Conservation (phyloP, 2,329 filamentous ascomycete genomes). For the Fonsecaea nubica region DNA sequence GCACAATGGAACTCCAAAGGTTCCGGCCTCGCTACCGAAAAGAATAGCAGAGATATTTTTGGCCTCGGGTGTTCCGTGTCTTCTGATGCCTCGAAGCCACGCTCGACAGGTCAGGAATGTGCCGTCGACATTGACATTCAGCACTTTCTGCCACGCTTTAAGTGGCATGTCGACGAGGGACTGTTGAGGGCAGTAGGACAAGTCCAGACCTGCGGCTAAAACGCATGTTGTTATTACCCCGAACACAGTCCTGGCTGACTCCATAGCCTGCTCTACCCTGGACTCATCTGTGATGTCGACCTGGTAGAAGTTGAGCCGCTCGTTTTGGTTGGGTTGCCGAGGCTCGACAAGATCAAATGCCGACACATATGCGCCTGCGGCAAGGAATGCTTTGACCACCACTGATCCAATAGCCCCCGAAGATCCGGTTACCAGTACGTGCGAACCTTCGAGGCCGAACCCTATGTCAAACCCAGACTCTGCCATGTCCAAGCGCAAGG, state of each 20-base stretch:
- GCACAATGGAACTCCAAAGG: slow-evolving; percentile 53
- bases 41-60: slow-evolving; percentile 53
- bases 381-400: slow-evolving; percentile 50
- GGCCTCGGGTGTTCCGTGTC: slow-evolving; percentile 31
- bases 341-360: slow-evolving; percentile 44
- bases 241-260: slow-evolving; percentile 43
- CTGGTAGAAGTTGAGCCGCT: slow-evolving; percentile 36
- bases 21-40: slow-evolving; percentile 55
- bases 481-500: slow-evolving; percentile 11
- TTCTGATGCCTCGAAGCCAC: slow-evolving; percentile 50
- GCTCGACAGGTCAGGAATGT: slow-evolving; percentile 53
- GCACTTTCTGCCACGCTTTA: slow-evolving; percentile 49
- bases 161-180: slow-evolving; percentile 51
- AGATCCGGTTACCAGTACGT: slow-evolving; percentile 53
- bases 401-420: slow-evolving; percentile 51
- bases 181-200: slow-evolving; percentile 49
- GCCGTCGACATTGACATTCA: slow-evolving; percentile 53
- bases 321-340: slow-evolving; percentile 22
- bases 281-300: slow-evolving; percentile 48
- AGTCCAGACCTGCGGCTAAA: slow-evolving; percentile 53
- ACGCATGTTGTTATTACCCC: slow-evolving; percentile 50
- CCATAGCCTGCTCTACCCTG: slow-evolving; percentile 46
- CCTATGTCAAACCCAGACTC: slow-evolving; percentile 39
- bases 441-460: slow-evolving; percentile 47
- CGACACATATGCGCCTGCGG: slow-evolving; percentile 53